Evolutionary conservation across 768 basidiomycete genomes (phyloP).

Genomic region (Hygrophoropsis aurantiaca): DNA sequence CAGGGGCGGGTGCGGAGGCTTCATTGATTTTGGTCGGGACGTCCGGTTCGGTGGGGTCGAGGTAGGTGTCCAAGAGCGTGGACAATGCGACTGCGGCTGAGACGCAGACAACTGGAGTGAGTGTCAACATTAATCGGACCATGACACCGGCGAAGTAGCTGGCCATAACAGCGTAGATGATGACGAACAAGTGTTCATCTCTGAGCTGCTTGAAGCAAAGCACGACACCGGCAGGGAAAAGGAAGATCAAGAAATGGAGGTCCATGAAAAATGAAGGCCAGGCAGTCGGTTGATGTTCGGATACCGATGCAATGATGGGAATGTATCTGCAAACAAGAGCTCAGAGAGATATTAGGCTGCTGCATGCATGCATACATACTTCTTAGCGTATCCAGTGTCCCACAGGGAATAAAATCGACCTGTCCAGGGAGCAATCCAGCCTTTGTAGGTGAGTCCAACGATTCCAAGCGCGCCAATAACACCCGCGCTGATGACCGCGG

Average conservation of each 20-base stretch:
- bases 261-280: constrained; percentile 99
- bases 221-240: constrained; percentile 95
- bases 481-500: constrained; percentile 67
- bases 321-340: constrained; percentile 65
- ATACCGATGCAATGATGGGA: constrained; percentile 98
- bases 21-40: constrained; percentile 5
- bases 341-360: constrained; percentile 10
- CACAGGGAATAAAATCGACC: constrained; percentile 98
- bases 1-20: constrained; percentile 6
- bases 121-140: constrained; percentile 97
- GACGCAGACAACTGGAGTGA: constrained; percentile 97
- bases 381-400: constrained; percentile 99
- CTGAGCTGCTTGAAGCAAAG: constrained; percentile 92
- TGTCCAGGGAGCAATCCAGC: constrained; percentile 99
- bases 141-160: constrained; percentile 99
- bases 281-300: constrained; percentile 98
- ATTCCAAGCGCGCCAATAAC: constrained; percentile 72
- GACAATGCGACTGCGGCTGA: constrained; percentile 89
- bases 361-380: constrained; percentile 46
- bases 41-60: constrained; percentile 79
- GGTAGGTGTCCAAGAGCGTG: constrained; percentile 82
- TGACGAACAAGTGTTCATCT: constrained; percentile 97
- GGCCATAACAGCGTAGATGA: constrained; percentile 94
- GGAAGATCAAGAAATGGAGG: constrained; percentile 94
- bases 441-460: constrained; percentile 82